Conservation (phyloP, 1,284 basidiomycete genomes). For the Butyriboletus appendiculatus region DNA sequence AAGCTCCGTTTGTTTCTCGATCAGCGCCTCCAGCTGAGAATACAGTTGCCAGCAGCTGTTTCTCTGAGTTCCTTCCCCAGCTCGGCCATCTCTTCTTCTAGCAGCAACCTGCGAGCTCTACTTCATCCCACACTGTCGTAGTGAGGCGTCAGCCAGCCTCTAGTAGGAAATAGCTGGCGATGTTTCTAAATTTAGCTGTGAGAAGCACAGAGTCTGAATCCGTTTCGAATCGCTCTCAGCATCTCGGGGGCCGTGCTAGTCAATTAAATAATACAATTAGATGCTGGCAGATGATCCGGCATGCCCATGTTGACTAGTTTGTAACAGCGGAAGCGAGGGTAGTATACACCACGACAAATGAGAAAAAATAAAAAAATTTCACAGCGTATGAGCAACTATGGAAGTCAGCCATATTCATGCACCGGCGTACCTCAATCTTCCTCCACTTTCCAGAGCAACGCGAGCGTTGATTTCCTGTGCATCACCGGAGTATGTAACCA, state of each 20-base stretch:
- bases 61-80: constrained; percentile 3
- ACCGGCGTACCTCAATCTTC: neutral
- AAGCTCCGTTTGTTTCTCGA: constrained; percentile 4
- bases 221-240: too few species aligned
- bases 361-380: too few species aligned
- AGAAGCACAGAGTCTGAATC: neutral
- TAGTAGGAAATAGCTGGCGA: too few species aligned
- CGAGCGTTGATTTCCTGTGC: constrained; percentile 3
- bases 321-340: too few species aligned
- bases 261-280: too few species aligned
- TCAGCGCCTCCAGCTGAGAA: constrained; percentile 4
- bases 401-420: neutral
- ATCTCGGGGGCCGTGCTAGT: too few species aligned
- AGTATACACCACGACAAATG: too few species aligned
- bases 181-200: neutral
- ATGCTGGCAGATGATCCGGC: too few species aligned
- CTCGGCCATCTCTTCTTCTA: constrained; percentile 16
- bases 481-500: constrained; percentile 11
- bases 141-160: too few species aligned
- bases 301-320: too few species aligned
- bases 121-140: too few species aligned
- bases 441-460: constrained; percentile 8
- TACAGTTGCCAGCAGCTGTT: constrained; percentile 8
- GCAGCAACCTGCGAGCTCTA: neutral
- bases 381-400: neutral